phyloP scores from a whole-genome alignment of 2,329 filamentous ascomycete species.

The Xylogone sp. region DNA sequence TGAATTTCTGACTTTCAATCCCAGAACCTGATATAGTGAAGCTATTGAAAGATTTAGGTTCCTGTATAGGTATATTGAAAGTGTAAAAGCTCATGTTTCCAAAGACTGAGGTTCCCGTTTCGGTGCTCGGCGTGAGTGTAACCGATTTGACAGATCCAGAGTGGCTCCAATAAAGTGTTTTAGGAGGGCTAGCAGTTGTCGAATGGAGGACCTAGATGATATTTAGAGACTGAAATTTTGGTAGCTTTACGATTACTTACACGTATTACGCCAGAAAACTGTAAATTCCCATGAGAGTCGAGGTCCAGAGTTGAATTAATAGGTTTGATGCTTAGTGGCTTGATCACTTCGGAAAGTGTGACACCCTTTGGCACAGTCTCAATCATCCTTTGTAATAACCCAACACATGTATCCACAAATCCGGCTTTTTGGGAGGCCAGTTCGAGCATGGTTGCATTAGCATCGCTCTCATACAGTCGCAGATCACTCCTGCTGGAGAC shows the following conservation, averaged over 20 bases:
- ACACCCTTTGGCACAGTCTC: slow-evolving; percentile 51
- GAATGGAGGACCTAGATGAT: slow-evolving; percentile 7
- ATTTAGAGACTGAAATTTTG: background rate
- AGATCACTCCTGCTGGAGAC: slow-evolving; percentile 49
- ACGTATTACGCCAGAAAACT: slow-evolving; percentile 16
- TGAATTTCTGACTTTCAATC: slow-evolving; percentile 8
- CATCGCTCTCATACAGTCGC: slow-evolving; percentile 51
- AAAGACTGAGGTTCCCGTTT: slow-evolving; percentile 11
- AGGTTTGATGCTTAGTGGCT: slow-evolving; percentile 55
- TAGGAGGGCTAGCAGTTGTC: background rate
- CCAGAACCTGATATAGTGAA: slow-evolving; percentile 7
- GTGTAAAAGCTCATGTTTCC: slow-evolving; percentile 15
- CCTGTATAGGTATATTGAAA: slow-evolving; percentile 9
- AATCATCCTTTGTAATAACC: slow-evolving; percentile 54
- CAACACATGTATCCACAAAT: slow-evolving; percentile 45
- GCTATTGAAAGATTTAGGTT: slow-evolving; percentile 6
- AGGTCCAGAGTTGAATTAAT: slow-evolving; percentile 33
- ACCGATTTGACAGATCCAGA: background rate
- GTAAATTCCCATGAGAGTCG: slow-evolving; percentile 6
- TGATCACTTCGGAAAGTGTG: slow-evolving; percentile 45
- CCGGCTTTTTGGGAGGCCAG: slow-evolving; percentile 37
- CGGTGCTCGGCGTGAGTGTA: slow-evolving; percentile 8
- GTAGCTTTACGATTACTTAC: slow-evolving; percentile 5
- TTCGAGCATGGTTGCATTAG: slow-evolving; percentile 48
- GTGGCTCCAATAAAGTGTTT: slow-evolving; percentile 1